Conservation (phyloP, 345 rosid species). For the Linum tenue region DNA sequence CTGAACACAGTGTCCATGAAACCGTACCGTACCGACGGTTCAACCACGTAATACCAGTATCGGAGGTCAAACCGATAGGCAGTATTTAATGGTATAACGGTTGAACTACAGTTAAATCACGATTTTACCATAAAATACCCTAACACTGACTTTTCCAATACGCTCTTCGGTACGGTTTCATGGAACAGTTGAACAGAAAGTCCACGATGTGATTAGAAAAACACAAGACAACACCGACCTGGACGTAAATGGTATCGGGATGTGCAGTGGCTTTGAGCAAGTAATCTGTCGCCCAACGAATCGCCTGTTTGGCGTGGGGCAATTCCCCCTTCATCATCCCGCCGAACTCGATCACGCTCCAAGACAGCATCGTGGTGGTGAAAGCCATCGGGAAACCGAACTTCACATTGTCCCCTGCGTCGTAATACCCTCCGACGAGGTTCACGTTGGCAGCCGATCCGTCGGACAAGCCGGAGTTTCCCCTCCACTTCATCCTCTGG, state of each 20-base stretch:
- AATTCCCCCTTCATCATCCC: neutral
- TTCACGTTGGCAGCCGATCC: neutral
- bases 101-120: too few species aligned
- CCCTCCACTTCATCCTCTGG: slow-evolving; percentile 1
- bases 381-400: neutral
- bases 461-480: neutral
- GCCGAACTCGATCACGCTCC: neutral
- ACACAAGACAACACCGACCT: neutral
- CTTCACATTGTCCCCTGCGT: neutral
- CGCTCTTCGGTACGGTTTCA: too few species aligned
- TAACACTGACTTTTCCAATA: too few species aligned
- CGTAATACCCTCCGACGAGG: neutral
- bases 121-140: too few species aligned
- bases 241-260: neutral
- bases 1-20: too few species aligned
- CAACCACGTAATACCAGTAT: too few species aligned
- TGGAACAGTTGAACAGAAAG: neutral
- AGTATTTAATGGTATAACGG: too few species aligned
- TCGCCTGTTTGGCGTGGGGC: neutral
- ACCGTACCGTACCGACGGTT: too few species aligned
- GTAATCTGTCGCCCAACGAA: neutral
- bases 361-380: neutral
- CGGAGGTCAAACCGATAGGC: too few species aligned
- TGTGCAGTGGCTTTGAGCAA: neutral
- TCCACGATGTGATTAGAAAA: too few species aligned